A percentile compares a stretch with the other conserved stretches of the same genome.
Evolutionary conservation across 176 grass and related monocot genomes (phyloP).

Genomic region (Lolium multiflorum): DNA sequence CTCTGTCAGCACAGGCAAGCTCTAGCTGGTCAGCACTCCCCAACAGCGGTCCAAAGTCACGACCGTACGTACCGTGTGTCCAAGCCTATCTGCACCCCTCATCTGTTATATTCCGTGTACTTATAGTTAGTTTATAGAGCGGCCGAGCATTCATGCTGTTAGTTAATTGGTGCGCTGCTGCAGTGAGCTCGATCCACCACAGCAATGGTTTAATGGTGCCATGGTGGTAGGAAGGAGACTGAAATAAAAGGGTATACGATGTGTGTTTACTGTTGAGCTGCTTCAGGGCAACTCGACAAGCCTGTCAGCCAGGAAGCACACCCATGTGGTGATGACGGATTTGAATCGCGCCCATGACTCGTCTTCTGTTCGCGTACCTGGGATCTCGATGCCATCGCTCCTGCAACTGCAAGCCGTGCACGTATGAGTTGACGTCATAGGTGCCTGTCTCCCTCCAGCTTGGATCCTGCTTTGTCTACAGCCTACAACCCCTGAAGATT

Average conservation of each 20-base stretch:
- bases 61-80: too few species aligned
- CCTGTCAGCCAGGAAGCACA: slow-evolving; percentile 22
- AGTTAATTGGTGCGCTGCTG: not conserved
- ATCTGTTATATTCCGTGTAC: not conserved
- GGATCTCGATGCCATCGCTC: not conserved
- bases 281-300: slow-evolving; percentile 1
- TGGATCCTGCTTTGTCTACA: not conserved
- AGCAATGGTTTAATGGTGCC: not conserved
- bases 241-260: not conserved
- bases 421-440: not conserved
- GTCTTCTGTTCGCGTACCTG: slow-evolving; percentile 3
- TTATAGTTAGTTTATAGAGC: too few species aligned
- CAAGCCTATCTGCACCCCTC: not conserved
- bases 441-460: not conserved
- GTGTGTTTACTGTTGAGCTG: not conserved
- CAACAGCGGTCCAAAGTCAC: not conserved
- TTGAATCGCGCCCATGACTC: slow-evolving; percentile 13
- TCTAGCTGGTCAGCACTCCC: not conserved
- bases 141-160: too few species aligned
- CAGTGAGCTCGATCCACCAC: not conserved
- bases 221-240: not conserved
- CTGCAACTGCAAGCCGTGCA: not conserved
- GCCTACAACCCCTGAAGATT: not conserved
- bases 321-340: slow-evolving; percentile 33
- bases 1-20: not conserved